These are phyloP conservation scores for Babesia ovis DNA, from an alignment of 169 alveolate genomes.

Conservation along the genomic window DNA sequence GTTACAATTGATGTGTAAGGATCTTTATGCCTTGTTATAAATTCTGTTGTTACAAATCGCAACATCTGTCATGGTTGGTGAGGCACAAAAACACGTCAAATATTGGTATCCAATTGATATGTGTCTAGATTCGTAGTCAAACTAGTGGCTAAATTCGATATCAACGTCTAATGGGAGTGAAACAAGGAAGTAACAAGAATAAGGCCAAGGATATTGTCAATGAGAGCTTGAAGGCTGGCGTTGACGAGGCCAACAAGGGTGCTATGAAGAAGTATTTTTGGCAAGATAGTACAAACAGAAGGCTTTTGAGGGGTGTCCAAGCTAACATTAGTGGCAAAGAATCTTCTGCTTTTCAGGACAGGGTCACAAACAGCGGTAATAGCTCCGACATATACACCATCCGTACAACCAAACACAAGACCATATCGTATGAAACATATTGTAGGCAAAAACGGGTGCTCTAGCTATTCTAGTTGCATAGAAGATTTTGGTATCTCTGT, in stretches of 20 bases:
- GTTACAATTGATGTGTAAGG: too few relatives aligned
- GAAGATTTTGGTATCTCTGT: too few relatives aligned
- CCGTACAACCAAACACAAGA: slow-evolving; percentile 6
- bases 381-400: slow-evolving; percentile 1
- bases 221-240: not conserved
- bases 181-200: too few relatives aligned
- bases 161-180: too few relatives aligned
- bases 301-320: not conserved
- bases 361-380: not conserved
- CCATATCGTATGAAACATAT: slow-evolving; percentile 1
- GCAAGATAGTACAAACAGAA: not conserved
- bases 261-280: not conserved
- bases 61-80: too few relatives aligned
- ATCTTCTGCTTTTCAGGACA: not conserved
- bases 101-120: too few relatives aligned
- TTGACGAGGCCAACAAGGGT: not conserved
- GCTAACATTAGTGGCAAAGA: not conserved
- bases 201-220: too few relatives aligned
- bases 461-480: not conserved
- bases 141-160: too few relatives aligned
- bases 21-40: too few relatives aligned
- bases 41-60: too few relatives aligned
- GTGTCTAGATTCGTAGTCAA: too few relatives aligned
- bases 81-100: too few relatives aligned
- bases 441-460: not conserved